Evolutionary conservation across 208 protist species (phyloP), one percentile per base, ranked within the genome.

Genomic region (Crithidia brevicula): DNA sequence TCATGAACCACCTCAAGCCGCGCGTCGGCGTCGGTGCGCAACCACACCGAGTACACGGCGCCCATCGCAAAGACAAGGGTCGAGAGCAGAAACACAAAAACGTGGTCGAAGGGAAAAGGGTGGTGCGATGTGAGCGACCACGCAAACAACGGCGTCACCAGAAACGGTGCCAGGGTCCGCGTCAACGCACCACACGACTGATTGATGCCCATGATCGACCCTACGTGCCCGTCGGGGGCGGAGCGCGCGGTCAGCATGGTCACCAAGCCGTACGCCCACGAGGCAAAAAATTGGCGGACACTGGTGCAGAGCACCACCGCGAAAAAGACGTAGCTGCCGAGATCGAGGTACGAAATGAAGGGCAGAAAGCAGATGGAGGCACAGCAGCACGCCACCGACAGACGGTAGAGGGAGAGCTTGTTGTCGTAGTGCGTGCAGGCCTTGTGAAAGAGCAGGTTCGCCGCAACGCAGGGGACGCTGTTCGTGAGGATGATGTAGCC

Each of bases 191-290:
- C 81, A 40, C 74, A 83, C 15, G 83, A 77, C 50, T 92, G 86
- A 23, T 75, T 85, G 46, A 92, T 81, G 31, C 86, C 86, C 72
- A 83, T 86, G 54, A 83, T 70, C 7, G 81, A 67, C 8, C 86
- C 86, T 15, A 89, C 65, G 40, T 80, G 72, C 7, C 64, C 64
- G 11, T 69, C 58, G 13, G 86, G 86, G 15, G 86, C 83, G 3
- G 78, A 84, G 15, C 79, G 71, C 5, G 83, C 81, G 3, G 83
- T 79, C 51, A 89, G 72, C 64, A 89, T 76, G 23, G 80, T 81
- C 34, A 85, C 59, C 18, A 92, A 57, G 5, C 75, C 70, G 74
- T 88, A 89, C 11, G 56, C 52, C 82, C 82, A 88, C 23, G 83
- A 83, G 11, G 74, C 57, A 22, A 69, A 74, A 43, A 89, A 69